Evolutionary conservation across 441 rosid genomes (phyloP).

Genomic region (Jatropha multifida): DNA sequence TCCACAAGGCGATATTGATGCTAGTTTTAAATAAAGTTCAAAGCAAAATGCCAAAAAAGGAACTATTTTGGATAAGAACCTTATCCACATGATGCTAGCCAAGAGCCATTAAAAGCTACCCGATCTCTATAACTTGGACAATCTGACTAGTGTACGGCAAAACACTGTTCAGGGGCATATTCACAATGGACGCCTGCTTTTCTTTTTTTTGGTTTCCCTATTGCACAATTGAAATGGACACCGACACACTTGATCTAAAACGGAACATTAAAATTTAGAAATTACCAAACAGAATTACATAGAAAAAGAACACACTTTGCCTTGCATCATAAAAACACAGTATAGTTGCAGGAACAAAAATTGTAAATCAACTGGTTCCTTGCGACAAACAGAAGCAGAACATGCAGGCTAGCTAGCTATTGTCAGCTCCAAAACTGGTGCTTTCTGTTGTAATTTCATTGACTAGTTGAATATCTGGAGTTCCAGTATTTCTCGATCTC

Average conservation of each 20-base stretch:
- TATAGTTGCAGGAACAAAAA: not conserved
- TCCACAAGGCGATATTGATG: no score
- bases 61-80: not conserved
- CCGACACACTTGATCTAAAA: not conserved
- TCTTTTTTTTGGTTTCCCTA: no score
- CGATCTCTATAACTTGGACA: not conserved
- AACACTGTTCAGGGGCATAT: not conserved
- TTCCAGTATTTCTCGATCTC: constrained; percentile 49
- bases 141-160: not conserved
- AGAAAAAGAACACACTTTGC: not conserved
- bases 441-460: constrained; percentile 13
- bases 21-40: not conserved
- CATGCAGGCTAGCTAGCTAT: not conserved
- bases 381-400: not conserved
- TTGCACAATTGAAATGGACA: no score
- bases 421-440: not conserved
- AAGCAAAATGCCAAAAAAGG: not conserved
- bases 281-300: not conserved
- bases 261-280: not conserved
- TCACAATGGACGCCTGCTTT: no score
- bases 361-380: not conserved
- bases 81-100: no score
- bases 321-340: not conserved
- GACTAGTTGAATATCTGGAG: constrained; percentile 37
- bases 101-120: not conserved